These are phyloP conservation scores for Fusarium nurragi DNA, from an alignment of 2,329 filamentous ascomycete species.

Conservation along the genomic window DNA sequence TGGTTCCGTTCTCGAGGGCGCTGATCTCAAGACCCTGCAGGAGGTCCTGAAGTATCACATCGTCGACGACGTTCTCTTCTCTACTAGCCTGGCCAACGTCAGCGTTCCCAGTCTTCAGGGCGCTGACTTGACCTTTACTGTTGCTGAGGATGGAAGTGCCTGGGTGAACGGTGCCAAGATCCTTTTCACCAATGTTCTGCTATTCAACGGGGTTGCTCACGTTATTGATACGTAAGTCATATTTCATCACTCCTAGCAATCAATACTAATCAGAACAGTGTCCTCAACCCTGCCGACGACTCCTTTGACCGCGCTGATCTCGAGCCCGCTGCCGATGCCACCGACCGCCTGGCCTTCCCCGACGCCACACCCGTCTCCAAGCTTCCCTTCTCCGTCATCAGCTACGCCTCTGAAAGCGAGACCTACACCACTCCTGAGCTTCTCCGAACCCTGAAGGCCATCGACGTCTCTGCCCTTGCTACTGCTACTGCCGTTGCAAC, in stretches of 20 bases:
- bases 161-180: slow-evolving; percentile 49
- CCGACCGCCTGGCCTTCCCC: slow-evolving; percentile 44
- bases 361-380: slow-evolving; percentile 38
- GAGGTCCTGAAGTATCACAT: slow-evolving; percentile 47
- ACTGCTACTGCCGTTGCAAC: slow-evolving; percentile 14
- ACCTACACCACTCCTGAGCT: slow-evolving; percentile 44
- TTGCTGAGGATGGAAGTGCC: slow-evolving; percentile 43
- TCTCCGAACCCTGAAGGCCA: slow-evolving; percentile 41
- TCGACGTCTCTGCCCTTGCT: slow-evolving; percentile 17
- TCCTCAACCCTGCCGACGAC: slow-evolving; percentile 39
- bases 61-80: slow-evolving; percentile 47
- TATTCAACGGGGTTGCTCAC: slow-evolving; percentile 49
- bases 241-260: accelerated
- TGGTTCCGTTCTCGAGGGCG: slow-evolving; percentile 42
- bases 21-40: slow-evolving; percentile 39
- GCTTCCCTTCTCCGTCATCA: slow-evolving; percentile 42
- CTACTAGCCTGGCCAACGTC: slow-evolving; percentile 42
- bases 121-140: slow-evolving; percentile 42
- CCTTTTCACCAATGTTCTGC: slow-evolving; percentile 44
- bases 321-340: slow-evolving; percentile 33
- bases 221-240: slow-evolving; percentile 44
- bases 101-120: slow-evolving; percentile 41
- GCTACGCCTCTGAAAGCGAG: slow-evolving; percentile 35
- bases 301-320: slow-evolving; percentile 42
- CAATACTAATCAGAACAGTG: slow-evolving; percentile 27